Evolutionary conservation across 345 rosid species (phyloP), one percentile per base, ranked within the genome.

Genomic region (Eucalyptus urophylla): DNA sequence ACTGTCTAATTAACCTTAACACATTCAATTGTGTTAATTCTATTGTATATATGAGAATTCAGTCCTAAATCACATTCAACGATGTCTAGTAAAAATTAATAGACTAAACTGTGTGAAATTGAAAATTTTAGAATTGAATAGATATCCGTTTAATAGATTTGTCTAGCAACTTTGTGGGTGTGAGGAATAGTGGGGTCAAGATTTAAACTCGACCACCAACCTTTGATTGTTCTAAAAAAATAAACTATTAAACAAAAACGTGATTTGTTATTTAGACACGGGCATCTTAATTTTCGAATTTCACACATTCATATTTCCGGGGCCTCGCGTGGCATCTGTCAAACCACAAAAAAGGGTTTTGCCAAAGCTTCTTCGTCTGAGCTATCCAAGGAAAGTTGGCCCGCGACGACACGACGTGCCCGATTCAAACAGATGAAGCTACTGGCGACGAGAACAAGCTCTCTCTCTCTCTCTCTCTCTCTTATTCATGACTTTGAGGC

Each of bases 51-150:
- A 56, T 56, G 4, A 8, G 7, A 56, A 56, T 56, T 56, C 6
- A 4, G 0, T 24, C 27, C 6, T 22, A 56, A 56, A 24, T 24
- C 1, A 24, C 62, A 56, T 2, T 0, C 6, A 56, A 4, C 0
- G 0, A 7, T n/a, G 5, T 67, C 3, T 1, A 5, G 0, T 3
- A 3, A 72, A 72, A 72, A 5, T 33, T 9, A 1, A 19, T 56
- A 14, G 8, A 65, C 37, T n/a, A 65, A 65, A n/a, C 0, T 65
- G 0, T 0, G n/a, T 1, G 14, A 60, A 11, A 27, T 27, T 27
- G 0, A 60, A 60, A 60, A 11, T 1, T 27, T 27, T 27, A 27
- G 8, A 16, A 62, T 0, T 13, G 33, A 29, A 0, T 6, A 12
- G 31, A 29, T 0, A 27, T 62, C 8, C 2, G 0, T 1, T 1